Evolutionary conservation across 2,329 filamentous ascomycete species (phyloP), one percentile per base, ranked within the genome.

Genomic region (Cryphonectria nitschkei): DNA sequence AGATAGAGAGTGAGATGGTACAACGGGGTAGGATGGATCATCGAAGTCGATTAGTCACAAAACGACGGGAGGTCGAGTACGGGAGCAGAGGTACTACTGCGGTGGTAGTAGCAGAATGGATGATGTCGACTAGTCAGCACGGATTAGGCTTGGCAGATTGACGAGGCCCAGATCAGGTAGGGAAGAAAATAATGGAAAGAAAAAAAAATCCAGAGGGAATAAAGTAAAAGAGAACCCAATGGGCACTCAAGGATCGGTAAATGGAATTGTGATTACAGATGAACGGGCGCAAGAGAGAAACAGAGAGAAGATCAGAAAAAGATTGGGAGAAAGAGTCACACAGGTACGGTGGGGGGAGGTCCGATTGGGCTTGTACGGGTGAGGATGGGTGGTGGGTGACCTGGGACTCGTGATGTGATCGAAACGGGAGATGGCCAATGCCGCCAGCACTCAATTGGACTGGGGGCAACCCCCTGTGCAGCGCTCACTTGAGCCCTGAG

Each of bases 361-460:
- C 8, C 14, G 58, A 41, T n/a, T 26, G 19, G 58, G 19, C 26
- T n/a, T 34, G 37, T 22, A 16, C 3, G 58, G n/a, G 32, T 11
- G 58, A 39, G 19, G 32, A 14, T 19, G 58, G 34, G 16, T 11
- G 37, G 58, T 37, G 37, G 64, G 64, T 66, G 64, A 66, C 46
- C 50, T 19, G 39, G 64, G 50, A 56, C 64, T 66, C 64, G 64
- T 66, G 64, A 66, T 66, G 64, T 19, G 64, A 54, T 66, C 46
- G 29, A n/a, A 54, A 65, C 26, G 39, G 61, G 61, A n/a, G 61
- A 43, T 41, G 37, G 43, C 63, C 63, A 50, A 50, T 39, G 41
- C 61, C 26, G 16, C 37, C 37, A 43, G 39, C 26, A 43, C 61
- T 16, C 37, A 37, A 50, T n/a, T 29, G 63, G 63, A 46, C 63